phyloP scores from a whole-genome alignment of 2,329 filamentous ascomycete species.

The Laburnicola sp. region DNA sequence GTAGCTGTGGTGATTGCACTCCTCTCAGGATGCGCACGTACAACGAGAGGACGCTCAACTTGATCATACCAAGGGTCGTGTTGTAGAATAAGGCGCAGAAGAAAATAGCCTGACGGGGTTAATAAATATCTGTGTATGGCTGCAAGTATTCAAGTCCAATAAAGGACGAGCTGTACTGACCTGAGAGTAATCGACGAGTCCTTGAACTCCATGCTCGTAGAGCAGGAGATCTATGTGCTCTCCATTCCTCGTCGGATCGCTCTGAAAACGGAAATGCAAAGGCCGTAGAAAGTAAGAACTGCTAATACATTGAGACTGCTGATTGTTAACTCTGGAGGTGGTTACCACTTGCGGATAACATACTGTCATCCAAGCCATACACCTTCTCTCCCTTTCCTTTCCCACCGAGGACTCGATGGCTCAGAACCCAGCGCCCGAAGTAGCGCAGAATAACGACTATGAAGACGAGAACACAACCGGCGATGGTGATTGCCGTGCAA shows the following conservation, averaged over 20 bases:
- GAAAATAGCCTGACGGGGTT: slow-evolving; percentile 49
- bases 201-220: slow-evolving; percentile 20
- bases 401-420: slow-evolving; percentile 9
- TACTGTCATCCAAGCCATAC: slow-evolving; percentile 24
- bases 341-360: background rate
- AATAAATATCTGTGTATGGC: background rate
- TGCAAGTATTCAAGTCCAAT: background rate
- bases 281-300: slow-evolving; percentile 23
- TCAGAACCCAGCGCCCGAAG: slow-evolving; percentile 18
- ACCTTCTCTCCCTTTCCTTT: slow-evolving; percentile 8
- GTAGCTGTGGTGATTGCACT: slow-evolving; percentile 15
- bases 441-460: slow-evolving; percentile 17
- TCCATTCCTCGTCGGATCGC: slow-evolving; percentile 37
- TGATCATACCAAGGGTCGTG: slow-evolving; percentile 53
- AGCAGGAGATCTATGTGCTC: slow-evolving; percentile 33
- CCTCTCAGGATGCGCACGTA: slow-evolving; percentile 37
- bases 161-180: slow-evolving; percentile 10
- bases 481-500: slow-evolving; percentile 9
- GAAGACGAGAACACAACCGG: slow-evolving; percentile 14
- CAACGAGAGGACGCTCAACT: slow-evolving; percentile 52
- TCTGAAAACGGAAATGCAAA: slow-evolving; percentile 16
- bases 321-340: background rate
- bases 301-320: slow-evolving; percentile 25
- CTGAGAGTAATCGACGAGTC: slow-evolving; percentile 28
- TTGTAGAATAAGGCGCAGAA: slow-evolving; percentile 51